phyloP scores from a whole-genome alignment of 345 rosid species.

The Eucalyptus cladocalyx region DNA sequence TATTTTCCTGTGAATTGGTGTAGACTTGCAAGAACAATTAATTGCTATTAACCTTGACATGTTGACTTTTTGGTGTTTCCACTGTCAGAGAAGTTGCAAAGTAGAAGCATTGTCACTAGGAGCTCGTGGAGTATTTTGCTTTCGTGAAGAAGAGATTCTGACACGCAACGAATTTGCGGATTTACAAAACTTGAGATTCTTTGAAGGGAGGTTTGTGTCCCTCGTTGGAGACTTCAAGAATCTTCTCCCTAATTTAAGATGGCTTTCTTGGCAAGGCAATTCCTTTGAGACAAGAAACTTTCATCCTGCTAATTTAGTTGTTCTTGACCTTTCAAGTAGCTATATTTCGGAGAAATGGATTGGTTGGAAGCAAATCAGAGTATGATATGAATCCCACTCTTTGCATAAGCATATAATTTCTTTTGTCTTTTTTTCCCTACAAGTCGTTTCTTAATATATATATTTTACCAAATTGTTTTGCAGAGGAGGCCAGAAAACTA shows the following conservation, averaged over 20 bases:
- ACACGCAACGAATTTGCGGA: rapidly evolving
- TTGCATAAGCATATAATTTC: rapidly evolving
- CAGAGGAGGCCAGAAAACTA: not conserved
- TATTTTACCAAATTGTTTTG: not conserved
- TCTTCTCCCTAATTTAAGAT: not conserved
- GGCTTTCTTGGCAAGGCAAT: rapidly evolving
- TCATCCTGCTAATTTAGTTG: not conserved
- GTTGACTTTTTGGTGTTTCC: too few relatives aligned
- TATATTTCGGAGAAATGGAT: rapidly evolving
- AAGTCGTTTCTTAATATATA: rapidly evolving
- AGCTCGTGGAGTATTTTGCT: rapidly evolving
- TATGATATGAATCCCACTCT: rapidly evolving
- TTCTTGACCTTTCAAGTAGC: rapidly evolving
- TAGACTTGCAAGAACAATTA: too few relatives aligned
- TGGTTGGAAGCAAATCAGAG: not conserved
- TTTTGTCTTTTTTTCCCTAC: not conserved
- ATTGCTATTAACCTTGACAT: too few relatives aligned
- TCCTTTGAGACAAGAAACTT: not conserved
- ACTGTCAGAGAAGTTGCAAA: too few relatives aligned
- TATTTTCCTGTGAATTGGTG: too few relatives aligned
- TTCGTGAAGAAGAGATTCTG: too few relatives aligned
- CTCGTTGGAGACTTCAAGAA: not conserved
- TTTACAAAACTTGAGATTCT: not conserved
- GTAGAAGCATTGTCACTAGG: too few relatives aligned
- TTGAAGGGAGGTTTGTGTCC: rapidly evolving